A percentile compares a stretch with the other conserved stretches of the same genome.
Conservation (phyloP, 148 eudicot species). For the Rhododendron simsii region DNA sequence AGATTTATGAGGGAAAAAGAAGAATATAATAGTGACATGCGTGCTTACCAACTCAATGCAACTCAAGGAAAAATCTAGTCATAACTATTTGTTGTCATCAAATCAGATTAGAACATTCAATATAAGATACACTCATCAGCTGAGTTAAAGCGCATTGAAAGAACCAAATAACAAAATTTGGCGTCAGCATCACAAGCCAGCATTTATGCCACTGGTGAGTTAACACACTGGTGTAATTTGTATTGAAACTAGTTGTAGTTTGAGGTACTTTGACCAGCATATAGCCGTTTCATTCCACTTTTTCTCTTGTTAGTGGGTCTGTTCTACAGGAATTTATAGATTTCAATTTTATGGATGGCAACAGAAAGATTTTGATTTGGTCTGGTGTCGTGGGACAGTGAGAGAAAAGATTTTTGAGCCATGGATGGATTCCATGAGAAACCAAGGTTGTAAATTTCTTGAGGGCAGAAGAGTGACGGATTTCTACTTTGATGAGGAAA, state of each 20-base stretch:
- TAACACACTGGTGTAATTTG: neutral
- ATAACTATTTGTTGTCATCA: neutral
- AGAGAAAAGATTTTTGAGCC: conserved; percentile 60
- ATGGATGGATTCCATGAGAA: conserved; percentile 56
- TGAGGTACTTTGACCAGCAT: neutral
- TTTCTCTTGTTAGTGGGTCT: neutral
- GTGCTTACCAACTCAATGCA: neutral
- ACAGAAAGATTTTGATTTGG: conserved; percentile 61
- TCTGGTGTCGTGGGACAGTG: conserved; percentile 61
- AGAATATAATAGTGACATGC: neutral
- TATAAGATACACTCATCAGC: neutral
- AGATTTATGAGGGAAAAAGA: neutral
- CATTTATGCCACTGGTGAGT: neutral
- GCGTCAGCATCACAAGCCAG: neutral
- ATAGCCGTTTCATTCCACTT: neutral
- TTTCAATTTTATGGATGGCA: conserved; percentile 16
- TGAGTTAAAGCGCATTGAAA: neutral
- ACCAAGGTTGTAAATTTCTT: conserved; percentile 57
- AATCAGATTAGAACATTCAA: neutral
- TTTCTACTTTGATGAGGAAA: conserved; percentile 49
- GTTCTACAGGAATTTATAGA: conserved; percentile 4
- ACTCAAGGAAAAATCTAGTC: neutral
- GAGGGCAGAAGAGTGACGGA: conserved; percentile 70
- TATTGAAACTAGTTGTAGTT: neutral
- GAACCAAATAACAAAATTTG: neutral